phyloP scores from a whole-genome alignment of 2,329 filamentous ascomycete genomes.

The Penicillium hesseltinei region DNA sequence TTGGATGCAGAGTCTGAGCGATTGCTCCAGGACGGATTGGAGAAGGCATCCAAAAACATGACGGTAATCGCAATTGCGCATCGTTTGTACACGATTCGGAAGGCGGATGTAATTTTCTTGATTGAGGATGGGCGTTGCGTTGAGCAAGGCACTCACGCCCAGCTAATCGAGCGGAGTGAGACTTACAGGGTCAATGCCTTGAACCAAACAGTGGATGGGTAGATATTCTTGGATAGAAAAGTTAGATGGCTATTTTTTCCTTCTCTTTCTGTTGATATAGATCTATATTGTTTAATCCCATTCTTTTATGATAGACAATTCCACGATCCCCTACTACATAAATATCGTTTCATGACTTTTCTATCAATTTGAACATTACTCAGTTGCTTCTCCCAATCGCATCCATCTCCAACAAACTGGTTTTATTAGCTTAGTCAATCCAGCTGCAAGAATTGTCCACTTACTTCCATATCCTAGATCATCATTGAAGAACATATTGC shows the following conservation, averaged over 20 bases:
- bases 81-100: slow-evolving; percentile 52
- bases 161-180: slow-evolving; percentile 50
- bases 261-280: neutral
- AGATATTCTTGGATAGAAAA: neutral
- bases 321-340: neutral
- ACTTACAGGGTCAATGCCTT: slow-evolving; percentile 39
- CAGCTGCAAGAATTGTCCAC: neutral
- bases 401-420: slow-evolving; percentile 10
- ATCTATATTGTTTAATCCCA: neutral
- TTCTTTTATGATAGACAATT: neutral
- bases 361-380: neutral
- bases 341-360: neutral
- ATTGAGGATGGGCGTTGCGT: slow-evolving; percentile 65
- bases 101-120: slow-evolving; percentile 75
- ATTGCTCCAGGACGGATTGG: slow-evolving; percentile 43
- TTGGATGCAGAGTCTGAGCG: slow-evolving; percentile 54
- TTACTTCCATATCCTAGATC: slow-evolving; percentile 9
- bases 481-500: slow-evolving; percentile 9
- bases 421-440: neutral
- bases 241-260: neutral
- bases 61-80: slow-evolving; percentile 42
- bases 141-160: slow-evolving; percentile 60
- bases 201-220: slow-evolving; percentile 29
- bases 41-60: slow-evolving; percentile 27
- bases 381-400: slow-evolving; percentile 7